Base-by-base conservation (phyloP, 192 early-diverging fungal species). In the Backusella australiensis region DNA sequence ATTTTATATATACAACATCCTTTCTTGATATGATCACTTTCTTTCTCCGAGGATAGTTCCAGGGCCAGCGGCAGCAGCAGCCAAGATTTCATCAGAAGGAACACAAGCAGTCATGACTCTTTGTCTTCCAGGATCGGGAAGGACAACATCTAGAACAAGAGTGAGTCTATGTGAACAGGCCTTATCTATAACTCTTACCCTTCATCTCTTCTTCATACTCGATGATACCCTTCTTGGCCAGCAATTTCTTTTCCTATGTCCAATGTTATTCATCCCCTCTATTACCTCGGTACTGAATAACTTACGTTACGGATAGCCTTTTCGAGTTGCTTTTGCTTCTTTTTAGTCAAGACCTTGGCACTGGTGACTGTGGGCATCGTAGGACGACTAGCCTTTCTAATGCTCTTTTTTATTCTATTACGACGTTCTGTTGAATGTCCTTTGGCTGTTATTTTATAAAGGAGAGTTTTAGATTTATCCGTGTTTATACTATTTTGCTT, bases 201-300 rank as follows among this genome's bases (percentile, higher is more conserved):
- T 29, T 75, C 81, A 82, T 82, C 34, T 82, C 81, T 65, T 82
- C 81, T 38, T 78, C 77, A 56, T 70, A 41, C 6, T 75, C 77
- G 53, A 73, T 74, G 8, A 78, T 41, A 23, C 81, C 81, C 72
- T 69, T 63, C 5, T 42, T 77, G 11, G 77, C 77, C 73, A 82
- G 67, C n/a, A 67, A 34, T 36, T 75, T 71, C 42, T 77, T 66
- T 70, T 77, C 78, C 81, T 82, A 70, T n/a, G n/a, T 34, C 11
- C 29, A 4, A 1, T 19, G 4, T 11, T 52, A 34, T 19, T 17
- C 3, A 72, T 36, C 7, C 21, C 1, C 52, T 56, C n/a, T 9
- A 39, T 39, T 39, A 11, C 38, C 11, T 9, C 17, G 4, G 17
- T 19, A 21, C 49, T 53, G 21, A 6, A 32, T 29, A 35, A 44